These are phyloP conservation scores for Hypsizygus ulmarius DNA, from an alignment of 1,284 basidiomycete genomes.

Conservation along the genomic window DNA sequence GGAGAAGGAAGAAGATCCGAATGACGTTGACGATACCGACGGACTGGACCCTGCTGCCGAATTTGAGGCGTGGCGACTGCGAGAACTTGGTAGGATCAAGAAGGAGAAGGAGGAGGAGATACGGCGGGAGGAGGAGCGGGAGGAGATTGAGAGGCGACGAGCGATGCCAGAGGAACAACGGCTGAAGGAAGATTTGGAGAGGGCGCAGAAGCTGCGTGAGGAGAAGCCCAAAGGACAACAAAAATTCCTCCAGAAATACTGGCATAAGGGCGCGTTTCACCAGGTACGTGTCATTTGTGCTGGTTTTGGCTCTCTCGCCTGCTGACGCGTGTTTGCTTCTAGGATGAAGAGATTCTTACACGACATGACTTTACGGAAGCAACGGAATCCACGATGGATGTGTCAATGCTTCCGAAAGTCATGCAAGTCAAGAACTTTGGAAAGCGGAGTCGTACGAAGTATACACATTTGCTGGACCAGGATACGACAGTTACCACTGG, in stretches of 20 bases:
- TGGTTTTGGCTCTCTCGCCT: background rate
- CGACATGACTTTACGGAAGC: conserved; percentile 86
- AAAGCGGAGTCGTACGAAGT: conserved; percentile 89
- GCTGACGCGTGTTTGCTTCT: conserved; percentile 5
- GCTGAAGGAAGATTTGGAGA: conserved; percentile 86
- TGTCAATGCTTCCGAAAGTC: conserved; percentile 84
- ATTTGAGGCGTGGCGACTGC: conserved; percentile 94
- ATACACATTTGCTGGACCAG: conserved; percentile 93
- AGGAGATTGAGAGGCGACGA: conserved; percentile 87
- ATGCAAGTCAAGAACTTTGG: conserved; percentile 99
- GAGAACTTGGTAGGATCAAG: conserved; percentile 90
- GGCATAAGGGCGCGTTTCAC: conserved; percentile 99
- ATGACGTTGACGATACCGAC: conserved; percentile 95
- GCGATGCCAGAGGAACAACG: conserved; percentile 92
- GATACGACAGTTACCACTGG: conserved; percentile 74
- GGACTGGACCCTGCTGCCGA: conserved; percentile 88
- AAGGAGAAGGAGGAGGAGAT: conserved; percentile 86
- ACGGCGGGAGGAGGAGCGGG: conserved; percentile 76
- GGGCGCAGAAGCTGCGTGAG: conserved; percentile 74
- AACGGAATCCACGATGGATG: conserved; percentile 84
- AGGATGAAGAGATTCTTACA: conserved; percentile 89
- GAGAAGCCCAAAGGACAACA: conserved; percentile 87
- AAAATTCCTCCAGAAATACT: conserved; percentile 96
- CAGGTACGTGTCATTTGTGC: conserved; percentile 51
- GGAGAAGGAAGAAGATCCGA: conserved; percentile 78